Conservation (phyloP, 1,139 yeast species). For the Yamadazyma mexicana region DNA sequence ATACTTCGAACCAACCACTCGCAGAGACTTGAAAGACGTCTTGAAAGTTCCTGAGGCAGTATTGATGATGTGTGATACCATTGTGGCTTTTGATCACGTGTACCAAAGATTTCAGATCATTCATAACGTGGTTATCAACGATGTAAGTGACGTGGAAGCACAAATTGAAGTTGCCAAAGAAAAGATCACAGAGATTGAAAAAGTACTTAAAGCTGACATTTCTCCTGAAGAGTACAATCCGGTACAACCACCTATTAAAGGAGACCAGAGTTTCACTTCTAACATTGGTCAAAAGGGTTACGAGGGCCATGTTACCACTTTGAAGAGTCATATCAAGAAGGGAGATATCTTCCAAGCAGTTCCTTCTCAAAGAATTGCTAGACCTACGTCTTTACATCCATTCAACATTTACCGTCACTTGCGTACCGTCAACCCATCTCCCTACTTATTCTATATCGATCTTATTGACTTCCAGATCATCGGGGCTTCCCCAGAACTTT, state of each 20-base stretch:
- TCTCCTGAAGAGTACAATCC: slow-evolving; percentile 36
- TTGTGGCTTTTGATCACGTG: slow-evolving; percentile 91
- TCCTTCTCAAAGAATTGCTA: slow-evolving; percentile 93
- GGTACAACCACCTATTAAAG: slow-evolving; percentile 68
- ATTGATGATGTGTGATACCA: slow-evolving; percentile 85
- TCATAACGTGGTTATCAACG: slow-evolving; percentile 63
- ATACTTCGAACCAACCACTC: slow-evolving; percentile 91
- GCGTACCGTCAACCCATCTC: slow-evolving; percentile 95
- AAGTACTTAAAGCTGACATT: slow-evolving; percentile 43
- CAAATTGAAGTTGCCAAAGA: slow-evolving; percentile 57
- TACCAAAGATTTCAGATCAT: slow-evolving; percentile 90
- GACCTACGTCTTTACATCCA: slow-evolving; percentile 94
- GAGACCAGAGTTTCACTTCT: slow-evolving; percentile 68
- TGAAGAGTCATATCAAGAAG: slow-evolving; percentile 77
- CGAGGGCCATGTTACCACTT: slow-evolving; percentile 70
- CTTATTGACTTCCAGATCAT: slow-evolving; percentile 88
- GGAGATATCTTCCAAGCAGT: slow-evolving; percentile 98
- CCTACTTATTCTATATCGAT: slow-evolving; percentile 91
- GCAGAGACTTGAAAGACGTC: slow-evolving; percentile 71
- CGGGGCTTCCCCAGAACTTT: slow-evolving; percentile 94
- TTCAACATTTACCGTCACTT: slow-evolving; percentile 93
- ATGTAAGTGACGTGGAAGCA: slow-evolving; percentile 37
- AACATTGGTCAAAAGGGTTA: slow-evolving; percentile 94
- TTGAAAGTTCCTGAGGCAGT: slow-evolving; percentile 87
- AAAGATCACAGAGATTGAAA: slow-evolving; percentile 59